Base-by-base conservation (phyloP, 1,284 basidiomycete species). In the Fistulina hepatica region DNA sequence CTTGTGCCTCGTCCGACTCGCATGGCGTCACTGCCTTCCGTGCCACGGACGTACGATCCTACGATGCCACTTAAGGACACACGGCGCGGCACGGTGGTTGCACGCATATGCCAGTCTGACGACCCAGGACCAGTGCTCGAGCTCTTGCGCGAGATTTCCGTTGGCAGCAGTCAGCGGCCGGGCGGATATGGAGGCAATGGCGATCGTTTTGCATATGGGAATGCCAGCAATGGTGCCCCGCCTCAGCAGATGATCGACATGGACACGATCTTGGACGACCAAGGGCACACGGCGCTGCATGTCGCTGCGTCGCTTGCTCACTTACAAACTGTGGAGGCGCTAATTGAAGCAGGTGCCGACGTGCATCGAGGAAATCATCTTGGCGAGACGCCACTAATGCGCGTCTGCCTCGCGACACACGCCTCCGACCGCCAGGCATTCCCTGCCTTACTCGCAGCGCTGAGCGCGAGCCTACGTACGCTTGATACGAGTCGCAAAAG, bases 261-360 rank as follows among this genome's bases (percentile, higher is more conserved):
- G 34, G 85, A 97, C 55, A 69, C 75, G 13, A 70, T 92, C 30
- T 73, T 97, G 25, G 95, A 99, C 52, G 90, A 97, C 46, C 83
- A 93, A 52, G 89, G 91, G 0, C 94, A 99, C 58, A 92, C 91
- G 0, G 82, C 94, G 5, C 67, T 99, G 20, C 95, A 99, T 57
- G 76, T 97, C 54, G 93, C 95, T 1, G 81, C 90, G 5, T 88
- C 91, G 24, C 69, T 97, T 30, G 90, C 81, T 2, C 74, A 84
- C 17, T 66, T 76, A 39, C 60, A 67, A 12, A 75, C 74, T 17
- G 73, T 86, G 11, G 71, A 76, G 27, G 76, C 77, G 25, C 71
- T 91, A 37, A 69, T 85, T 44, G 63, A 61, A 7, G 65, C 70
- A 25, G 88, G 89, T 20, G 86, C 91, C 2, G 92, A 97, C 54